Base-by-base conservation (phyloP, 768 basidiomycete species). In the Boletellus emodensis region DNA sequence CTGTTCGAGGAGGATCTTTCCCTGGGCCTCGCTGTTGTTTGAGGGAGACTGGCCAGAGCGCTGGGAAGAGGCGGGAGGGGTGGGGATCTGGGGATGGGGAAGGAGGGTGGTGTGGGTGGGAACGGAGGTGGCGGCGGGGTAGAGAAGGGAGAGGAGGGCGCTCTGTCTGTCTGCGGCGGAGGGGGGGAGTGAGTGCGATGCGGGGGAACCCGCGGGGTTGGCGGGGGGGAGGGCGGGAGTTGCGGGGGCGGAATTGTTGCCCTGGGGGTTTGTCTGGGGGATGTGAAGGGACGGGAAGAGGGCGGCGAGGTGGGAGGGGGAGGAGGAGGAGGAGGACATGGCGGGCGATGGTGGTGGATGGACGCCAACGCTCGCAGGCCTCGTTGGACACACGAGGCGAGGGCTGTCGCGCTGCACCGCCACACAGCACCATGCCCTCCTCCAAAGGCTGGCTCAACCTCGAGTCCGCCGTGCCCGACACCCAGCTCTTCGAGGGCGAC, bases 381-480 rank as follows among this genome's bases (percentile, higher is more conserved):
- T 67, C 64, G 63, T 52, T 61, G 63, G 46, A 5, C 35, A 68
- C 66, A 66, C 64, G 64, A 62, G 64, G 61, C 49, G 8, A 3
- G 15, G 15, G 4, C 24, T 17, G 8, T 30, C 30, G 30, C 30
- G 30, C 30, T 18, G 18, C 48, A 49, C 41, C 6, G 48, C 48
- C 48, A 49, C 37, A 40, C 15, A 26, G 18, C 15, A 44, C 46
- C 17, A 81, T 80, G 74, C 71, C 47, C 32, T 22, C 80, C 43
- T 76, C 74, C 58, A 87, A 84, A 72, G 89, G 90, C 59, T 93
- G 90, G 90, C 79, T 91, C 66, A 92, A 93, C 63, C 82, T 93
- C 61, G 89, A 91, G 59, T 61, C 84, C 4, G 85, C 79, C 14
- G 77, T 90, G 34, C 85, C 90, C 6, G 89, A 92, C 61, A 84